These are phyloP conservation scores for Teratosphaeriaceae sp. DNA, from an alignment of 2,329 filamentous ascomycete species.

Conservation along the genomic window DNA sequence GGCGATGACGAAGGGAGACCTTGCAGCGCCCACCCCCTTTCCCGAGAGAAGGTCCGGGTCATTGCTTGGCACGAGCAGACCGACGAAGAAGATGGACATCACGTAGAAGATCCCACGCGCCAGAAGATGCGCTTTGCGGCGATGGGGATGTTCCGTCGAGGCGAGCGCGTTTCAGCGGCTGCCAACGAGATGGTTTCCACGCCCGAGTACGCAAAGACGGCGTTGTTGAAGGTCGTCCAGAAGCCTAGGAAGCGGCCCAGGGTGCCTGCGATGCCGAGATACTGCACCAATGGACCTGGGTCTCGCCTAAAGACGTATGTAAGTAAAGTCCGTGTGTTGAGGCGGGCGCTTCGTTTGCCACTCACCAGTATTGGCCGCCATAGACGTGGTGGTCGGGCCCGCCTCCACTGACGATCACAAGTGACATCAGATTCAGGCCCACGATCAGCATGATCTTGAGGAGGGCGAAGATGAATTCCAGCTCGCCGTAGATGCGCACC, in stretches of 20 bases:
- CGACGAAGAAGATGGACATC: slow-evolving; percentile 5
- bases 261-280: slow-evolving; percentile 26
- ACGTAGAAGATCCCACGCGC: slow-evolving; percentile 18
- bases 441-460: slow-evolving; percentile 32
- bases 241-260: slow-evolving; percentile 36
- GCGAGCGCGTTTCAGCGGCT: slow-evolving; percentile 13
- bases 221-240: slow-evolving; percentile 18
- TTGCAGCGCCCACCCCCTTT: slow-evolving; percentile 24
- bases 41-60: slow-evolving; percentile 6
- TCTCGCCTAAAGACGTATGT: too few relatives aligned
- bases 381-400: slow-evolving; percentile 33
- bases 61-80: slow-evolving; percentile 7
- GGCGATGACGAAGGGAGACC: slow-evolving; percentile 52
- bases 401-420: slow-evolving; percentile 25
- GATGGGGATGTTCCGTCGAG: slow-evolving; percentile 5
- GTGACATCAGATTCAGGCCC: slow-evolving; percentile 31
- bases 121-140: neutral
- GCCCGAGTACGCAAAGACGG: slow-evolving; percentile 12
- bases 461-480: slow-evolving; percentile 41
- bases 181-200: slow-evolving; percentile 15
- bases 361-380: slow-evolving; percentile 41
- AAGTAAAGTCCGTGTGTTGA: too few relatives aligned
- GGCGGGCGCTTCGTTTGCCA: too few relatives aligned
- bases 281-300: slow-evolving; percentile 37
- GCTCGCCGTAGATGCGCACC: slow-evolving; percentile 38